phyloP scores from a whole-genome alignment of 768 basidiomycete genomes.

The Cystobasidiopsis lactophilus region DNA sequence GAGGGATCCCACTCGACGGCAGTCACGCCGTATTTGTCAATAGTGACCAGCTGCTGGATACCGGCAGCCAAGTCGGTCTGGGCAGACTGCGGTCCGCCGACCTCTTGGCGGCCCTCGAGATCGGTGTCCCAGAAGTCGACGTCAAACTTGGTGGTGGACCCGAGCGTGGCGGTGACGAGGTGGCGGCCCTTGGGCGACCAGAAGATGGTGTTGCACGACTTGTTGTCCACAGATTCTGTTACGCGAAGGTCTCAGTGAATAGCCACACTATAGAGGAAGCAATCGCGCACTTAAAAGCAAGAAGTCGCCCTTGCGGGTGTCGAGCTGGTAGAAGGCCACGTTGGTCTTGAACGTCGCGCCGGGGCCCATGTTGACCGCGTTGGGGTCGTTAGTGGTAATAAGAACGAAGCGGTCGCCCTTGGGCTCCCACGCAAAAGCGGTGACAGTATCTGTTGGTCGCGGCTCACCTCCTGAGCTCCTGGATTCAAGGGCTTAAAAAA shows the following conservation, averaged over 20 bases:
- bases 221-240: conserved; percentile 34
- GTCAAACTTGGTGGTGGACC: conserved; percentile 84
- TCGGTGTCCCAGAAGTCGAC: conserved; percentile 98
- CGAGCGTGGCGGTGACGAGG: conserved; percentile 85
- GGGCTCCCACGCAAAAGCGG: conserved; percentile 98
- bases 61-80: conserved; percentile 28
- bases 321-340: conserved; percentile 85
- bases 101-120: conserved; percentile 40
- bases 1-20: conserved; percentile 97
- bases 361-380: conserved; percentile 66
- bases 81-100: conserved; percentile 14
- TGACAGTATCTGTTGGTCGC: conserved; percentile 49
- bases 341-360: conserved; percentile 92
- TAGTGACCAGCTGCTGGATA: conserved; percentile 61
- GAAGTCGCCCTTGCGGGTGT: conserved; percentile 80
- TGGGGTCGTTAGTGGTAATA: conserved; percentile 80
- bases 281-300: conserved; percentile 45
- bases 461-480: background rate
- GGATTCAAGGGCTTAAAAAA: background rate
- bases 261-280: background rate
- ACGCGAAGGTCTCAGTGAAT: background rate
- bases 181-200: conserved; percentile 96
- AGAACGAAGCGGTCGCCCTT: conserved; percentile 89
- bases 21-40: conserved; percentile 91
- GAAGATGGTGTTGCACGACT: conserved; percentile 78